Percentiles rank a stretch among this genome's conserved stretches.
Evolutionary conservation across 306 rosid species (phyloP).

Genomic region (Cotoneaster glaucophyllus): DNA sequence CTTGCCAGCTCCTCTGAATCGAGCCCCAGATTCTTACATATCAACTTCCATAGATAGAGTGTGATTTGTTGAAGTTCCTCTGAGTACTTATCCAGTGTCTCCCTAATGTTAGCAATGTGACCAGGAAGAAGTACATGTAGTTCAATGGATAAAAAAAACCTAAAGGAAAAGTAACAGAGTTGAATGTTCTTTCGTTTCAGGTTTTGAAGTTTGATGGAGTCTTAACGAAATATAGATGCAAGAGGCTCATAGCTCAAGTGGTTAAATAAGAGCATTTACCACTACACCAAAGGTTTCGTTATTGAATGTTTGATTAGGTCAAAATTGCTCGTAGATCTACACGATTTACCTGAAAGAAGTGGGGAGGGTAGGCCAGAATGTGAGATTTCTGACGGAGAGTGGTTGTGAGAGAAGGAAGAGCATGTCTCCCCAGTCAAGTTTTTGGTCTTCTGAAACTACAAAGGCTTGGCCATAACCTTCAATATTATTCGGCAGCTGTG

Average conservation of each 20-base stretch:
- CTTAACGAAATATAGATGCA: not conserved
- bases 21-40: not conserved
- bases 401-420: slow-evolving; percentile 21
- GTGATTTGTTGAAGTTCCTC: not conserved
- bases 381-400: not conserved
- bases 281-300: too few species aligned
- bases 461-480: slow-evolving; percentile 30
- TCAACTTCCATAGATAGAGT: not conserved
- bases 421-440: slow-evolving; percentile 26
- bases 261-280: too few species aligned
- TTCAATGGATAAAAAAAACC: not conserved
- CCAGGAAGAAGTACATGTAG: not conserved
- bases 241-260: too few species aligned
- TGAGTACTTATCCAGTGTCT: slow-evolving; percentile 7
- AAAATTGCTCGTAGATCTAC: not conserved
- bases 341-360: slow-evolving; percentile 17
- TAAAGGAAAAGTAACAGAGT: not conserved
- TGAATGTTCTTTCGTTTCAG: too few species aligned
- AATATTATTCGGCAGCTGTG: slow-evolving; percentile 13
- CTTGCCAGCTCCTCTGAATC: not conserved
- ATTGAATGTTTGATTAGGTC: too few species aligned
- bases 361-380: slow-evolving; percentile 20
- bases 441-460: slow-evolving; percentile 26
- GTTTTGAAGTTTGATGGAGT: not conserved
- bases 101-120: not conserved